Percentiles rank a stretch among this genome's conserved stretches.
phyloP scores from a whole-genome alignment of 2,329 filamentous ascomycete genomes.

The Kalmusia sp. region DNA sequence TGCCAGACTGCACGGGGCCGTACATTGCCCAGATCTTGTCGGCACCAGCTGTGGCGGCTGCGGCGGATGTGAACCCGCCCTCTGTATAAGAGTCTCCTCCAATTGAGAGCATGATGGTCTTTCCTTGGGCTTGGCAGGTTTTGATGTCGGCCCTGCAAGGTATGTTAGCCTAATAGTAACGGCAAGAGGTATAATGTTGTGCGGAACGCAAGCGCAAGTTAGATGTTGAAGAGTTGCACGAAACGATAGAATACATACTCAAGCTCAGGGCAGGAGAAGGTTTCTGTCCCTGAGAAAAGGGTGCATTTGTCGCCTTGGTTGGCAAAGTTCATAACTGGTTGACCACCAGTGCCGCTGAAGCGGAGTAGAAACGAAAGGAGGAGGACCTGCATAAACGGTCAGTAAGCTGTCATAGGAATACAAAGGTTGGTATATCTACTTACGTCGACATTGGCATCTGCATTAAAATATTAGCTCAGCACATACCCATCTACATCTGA shows the following conservation, averaged over 20 bases:
- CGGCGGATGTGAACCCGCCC: constrained; percentile 62
- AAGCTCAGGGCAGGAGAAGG: constrained; percentile 69
- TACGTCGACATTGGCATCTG: constrained; percentile 55
- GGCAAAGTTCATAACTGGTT: constrained; percentile 68
- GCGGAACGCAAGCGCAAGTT: neutral
- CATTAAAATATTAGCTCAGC: constrained; percentile 59
- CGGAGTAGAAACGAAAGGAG: constrained; percentile 68
- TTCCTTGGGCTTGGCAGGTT: constrained; percentile 68
- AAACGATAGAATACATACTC: constrained; percentile 57
- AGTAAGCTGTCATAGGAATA: neutral
- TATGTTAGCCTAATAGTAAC: neutral
- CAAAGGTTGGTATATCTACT: neutral
- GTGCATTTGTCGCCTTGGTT: constrained; percentile 69
- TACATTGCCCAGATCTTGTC: constrained; percentile 74
- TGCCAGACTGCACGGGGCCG: constrained; percentile 59
- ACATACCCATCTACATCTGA: neutral
- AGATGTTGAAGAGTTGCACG: neutral
- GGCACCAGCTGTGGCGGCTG: constrained; percentile 53
- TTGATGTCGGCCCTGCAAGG: constrained; percentile 53
- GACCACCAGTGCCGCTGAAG: constrained; percentile 59
- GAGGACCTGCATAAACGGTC: constrained; percentile 54
- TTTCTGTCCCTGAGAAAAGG: constrained; percentile 62
- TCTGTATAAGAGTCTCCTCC: constrained; percentile 75
- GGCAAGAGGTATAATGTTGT: neutral
- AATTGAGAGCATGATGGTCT: constrained; percentile 75